phyloP scores from a whole-genome alignment of 305 asterid species.

The Caryopteris hybrid region DNA sequence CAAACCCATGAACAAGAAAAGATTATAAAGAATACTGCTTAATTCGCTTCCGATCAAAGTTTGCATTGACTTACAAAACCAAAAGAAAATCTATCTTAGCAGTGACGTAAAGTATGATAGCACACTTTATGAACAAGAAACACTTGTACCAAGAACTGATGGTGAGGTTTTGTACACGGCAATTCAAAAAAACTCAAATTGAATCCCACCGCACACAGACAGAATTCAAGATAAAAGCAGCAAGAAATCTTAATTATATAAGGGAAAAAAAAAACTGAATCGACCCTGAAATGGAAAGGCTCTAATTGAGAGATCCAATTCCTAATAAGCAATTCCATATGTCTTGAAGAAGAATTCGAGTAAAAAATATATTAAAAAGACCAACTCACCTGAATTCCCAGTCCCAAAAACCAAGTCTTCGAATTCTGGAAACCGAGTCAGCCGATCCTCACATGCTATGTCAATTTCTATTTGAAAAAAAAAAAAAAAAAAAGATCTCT shows the following conservation, averaged over 20 bases:
- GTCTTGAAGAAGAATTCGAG: constrained; percentile 12
- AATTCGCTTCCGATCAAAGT: constrained; percentile 29
- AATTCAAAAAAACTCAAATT: not conserved
- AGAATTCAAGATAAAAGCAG: constrained; percentile 3
- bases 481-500: too few species aligned
- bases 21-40: constrained; percentile 4
- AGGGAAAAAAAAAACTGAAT: not conserved
- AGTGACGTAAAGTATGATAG: constrained; percentile 32
- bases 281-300: not conserved
- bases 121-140: constrained; percentile 26
- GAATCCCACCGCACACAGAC: not conserved
- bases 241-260: constrained; percentile 11
- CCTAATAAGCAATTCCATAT: constrained; percentile 14
- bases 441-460: too few species aligned
- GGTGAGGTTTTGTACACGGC: not conserved
- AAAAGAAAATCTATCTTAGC: constrained; percentile 20
- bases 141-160: constrained; percentile 23
- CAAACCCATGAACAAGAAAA: not conserved
- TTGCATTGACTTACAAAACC: not conserved
- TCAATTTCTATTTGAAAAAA: too few species aligned
- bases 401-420: constrained; percentile 3
- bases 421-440: constrained; percentile 20
- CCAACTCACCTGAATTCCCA: constrained; percentile 36
- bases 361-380: not conserved
- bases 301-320: constrained; percentile 18